Evolutionary conservation across 306 rosid species (phyloP).

Genomic region (Corylus americana): DNA sequence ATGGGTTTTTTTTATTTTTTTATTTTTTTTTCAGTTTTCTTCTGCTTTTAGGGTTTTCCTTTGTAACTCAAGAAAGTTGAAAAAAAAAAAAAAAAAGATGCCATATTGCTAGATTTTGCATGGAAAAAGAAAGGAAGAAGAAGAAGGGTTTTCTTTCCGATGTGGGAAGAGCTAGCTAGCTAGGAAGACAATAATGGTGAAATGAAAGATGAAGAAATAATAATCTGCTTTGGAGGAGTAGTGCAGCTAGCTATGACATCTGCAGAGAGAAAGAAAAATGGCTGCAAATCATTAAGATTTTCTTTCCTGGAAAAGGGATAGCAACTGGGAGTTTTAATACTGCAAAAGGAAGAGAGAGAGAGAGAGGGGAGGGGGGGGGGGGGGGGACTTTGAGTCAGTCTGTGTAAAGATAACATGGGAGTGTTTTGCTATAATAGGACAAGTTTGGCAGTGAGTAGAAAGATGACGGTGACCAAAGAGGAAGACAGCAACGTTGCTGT

Average conservation of each 20-base stretch:
- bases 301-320: slow-evolving; percentile 35
- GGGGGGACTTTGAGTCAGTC: background rate
- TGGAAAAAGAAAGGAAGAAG: slow-evolving; percentile 13
- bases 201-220: background rate
- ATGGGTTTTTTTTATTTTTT: no score
- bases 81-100: background rate
- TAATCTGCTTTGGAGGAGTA: background rate
- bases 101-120: slow-evolving; percentile 31
- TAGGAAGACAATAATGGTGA: background rate
- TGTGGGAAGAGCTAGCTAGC: background rate
- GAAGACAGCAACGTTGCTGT: slow-evolving; percentile 29
- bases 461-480: slow-evolving; percentile 78
- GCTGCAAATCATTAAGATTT: slow-evolving; percentile 15
- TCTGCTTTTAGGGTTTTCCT: slow-evolving; percentile 35
- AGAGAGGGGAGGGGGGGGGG: slow-evolving; percentile 2
- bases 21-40: background rate
- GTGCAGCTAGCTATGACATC: slow-evolving; percentile 12
- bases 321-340: slow-evolving; percentile 38
- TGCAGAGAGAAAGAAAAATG: slow-evolving; percentile 15
- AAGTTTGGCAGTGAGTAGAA: slow-evolving; percentile 72
- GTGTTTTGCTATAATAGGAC: slow-evolving; percentile 65
- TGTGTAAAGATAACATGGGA: slow-evolving; percentile 19
- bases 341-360: background rate
- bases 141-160: background rate
- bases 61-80: background rate